These are phyloP conservation scores for Torrubiella hemipterigena DNA, from an alignment of 2,329 filamentous ascomycete species.

Conservation along the genomic window DNA sequence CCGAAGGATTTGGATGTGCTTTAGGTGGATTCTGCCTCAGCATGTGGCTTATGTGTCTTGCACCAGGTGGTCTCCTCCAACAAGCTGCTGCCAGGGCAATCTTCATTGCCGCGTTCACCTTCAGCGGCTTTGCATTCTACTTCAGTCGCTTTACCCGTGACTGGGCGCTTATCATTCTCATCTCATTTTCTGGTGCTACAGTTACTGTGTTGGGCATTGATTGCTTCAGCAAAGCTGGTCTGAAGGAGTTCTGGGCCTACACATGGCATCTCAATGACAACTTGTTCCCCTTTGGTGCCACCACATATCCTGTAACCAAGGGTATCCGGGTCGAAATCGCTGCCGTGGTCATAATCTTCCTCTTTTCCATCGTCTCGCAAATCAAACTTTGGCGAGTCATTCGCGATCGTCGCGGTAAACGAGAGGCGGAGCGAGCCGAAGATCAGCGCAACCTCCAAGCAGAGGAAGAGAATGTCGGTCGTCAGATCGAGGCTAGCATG, in stretches of 20 bases:
- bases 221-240: slow-evolving; percentile 76
- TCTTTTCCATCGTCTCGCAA: slow-evolving; percentile 73
- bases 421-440: slow-evolving; percentile 35
- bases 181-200: slow-evolving; percentile 74
- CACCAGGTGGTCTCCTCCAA: slow-evolving; percentile 61
- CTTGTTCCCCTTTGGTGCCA: slow-evolving; percentile 64
- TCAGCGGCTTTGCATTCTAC: slow-evolving; percentile 59
- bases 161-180: slow-evolving; percentile 64
- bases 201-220: slow-evolving; percentile 74
- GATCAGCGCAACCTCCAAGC: slow-evolving; percentile 41
- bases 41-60: slow-evolving; percentile 83
- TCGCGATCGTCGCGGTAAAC: slow-evolving; percentile 45
- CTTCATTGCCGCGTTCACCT: slow-evolving; percentile 63
- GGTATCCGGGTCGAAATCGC: slow-evolving; percentile 81
- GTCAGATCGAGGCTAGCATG: slow-evolving; percentile 50
- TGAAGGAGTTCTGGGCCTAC: slow-evolving; percentile 95
- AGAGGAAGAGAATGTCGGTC: slow-evolving; percentile 60
- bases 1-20: slow-evolving; percentile 71
- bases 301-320: slow-evolving; percentile 74
- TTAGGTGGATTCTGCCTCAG: slow-evolving; percentile 73
- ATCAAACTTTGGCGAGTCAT: slow-evolving; percentile 77
- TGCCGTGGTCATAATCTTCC: slow-evolving; percentile 58
- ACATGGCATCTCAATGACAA: slow-evolving; percentile 73
- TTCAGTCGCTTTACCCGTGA: slow-evolving; percentile 67
- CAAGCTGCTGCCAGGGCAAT: slow-evolving; percentile 51